These are phyloP conservation scores for Kingdonia uniflora DNA, from an alignment of 164 flowering plant species.

Conservation along the genomic window DNA sequence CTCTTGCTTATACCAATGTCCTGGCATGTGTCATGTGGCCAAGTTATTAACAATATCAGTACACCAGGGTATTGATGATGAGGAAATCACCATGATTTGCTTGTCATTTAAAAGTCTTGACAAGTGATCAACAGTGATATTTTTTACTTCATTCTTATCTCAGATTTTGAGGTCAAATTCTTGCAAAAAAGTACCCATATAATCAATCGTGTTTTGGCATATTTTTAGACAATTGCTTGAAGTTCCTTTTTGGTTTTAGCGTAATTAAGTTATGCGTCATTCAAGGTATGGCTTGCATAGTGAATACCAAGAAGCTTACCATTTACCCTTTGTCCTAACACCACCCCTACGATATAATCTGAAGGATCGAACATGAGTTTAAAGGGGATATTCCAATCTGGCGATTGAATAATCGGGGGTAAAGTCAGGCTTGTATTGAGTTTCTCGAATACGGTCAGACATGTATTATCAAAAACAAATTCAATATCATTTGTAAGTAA, in stretches of 20 bases:
- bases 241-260: too few species aligned
- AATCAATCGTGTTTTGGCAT: background rate
- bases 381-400: background rate
- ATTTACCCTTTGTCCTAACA: background rate
- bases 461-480: background rate
- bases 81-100: background rate
- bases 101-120: background rate
- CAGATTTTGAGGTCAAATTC: background rate
- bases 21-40: background rate
- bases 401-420: background rate
- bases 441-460: background rate
- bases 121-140: background rate
- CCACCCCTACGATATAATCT: background rate
- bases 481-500: background rate
- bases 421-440: background rate
- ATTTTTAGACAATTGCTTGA: background rate
- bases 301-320: background rate
- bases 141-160: background rate
- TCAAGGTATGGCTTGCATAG: background rate
- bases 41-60: conserved; percentile 1
- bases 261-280: too few species aligned
- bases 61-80: background rate
- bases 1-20: too few species aligned
- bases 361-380: background rate
- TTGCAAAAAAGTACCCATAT: background rate